Base-by-base conservation (phyloP, 2,329 filamentous ascomycete genomes). In the Rutstroemia sp. region DNA sequence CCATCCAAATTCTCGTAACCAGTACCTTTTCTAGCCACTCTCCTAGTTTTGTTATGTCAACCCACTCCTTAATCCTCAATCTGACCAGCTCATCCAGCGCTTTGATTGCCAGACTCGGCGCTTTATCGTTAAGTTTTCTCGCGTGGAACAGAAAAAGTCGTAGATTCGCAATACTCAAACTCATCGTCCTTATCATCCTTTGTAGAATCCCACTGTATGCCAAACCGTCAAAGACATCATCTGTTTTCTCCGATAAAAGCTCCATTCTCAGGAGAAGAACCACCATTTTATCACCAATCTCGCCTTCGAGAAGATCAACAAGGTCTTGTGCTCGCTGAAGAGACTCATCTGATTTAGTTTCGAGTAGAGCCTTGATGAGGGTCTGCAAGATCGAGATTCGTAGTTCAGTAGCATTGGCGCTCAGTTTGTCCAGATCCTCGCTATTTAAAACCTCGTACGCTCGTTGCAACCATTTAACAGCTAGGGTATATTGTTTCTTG, bases 401-500 rank as follows among this genome's bases (percentile, higher is more conserved):
- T 34, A 92, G 75, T 54, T 92, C 84, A 23, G 79, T 70, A 1
- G 80, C 80, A 60, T 84, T 79, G 6, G 76, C 72, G 27, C 83
- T 83, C 3, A 87, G 70, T 17, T 73, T 70, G 21, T 83, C 79
- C 0, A 81, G 64, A 8, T 80, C 75, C 54, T 82, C 80, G 19
- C 67, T 64, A 51, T 79, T 77, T 25, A 92, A 73, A 27, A 84
- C 65, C 10, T 82, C 73, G 49, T 81, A 76, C 2, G 88, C 84
- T 61, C 88, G 79, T 55, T 85, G 78, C 0, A 95, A 73, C 94
- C 92, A 97, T 64, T 79, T 83, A 1, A 78, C 68, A 0, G 89
- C 86, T 46, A 78, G 67, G 1, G 72, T 64, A 60, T 77, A 77
- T 51, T 87, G 76, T 7, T 75, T 72, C 51, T 78, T 79, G 3